Evolutionary conservation across 371 early-diverging fungal genomes (phyloP).

Genomic region (Rhizomucor miehei): DNA sequence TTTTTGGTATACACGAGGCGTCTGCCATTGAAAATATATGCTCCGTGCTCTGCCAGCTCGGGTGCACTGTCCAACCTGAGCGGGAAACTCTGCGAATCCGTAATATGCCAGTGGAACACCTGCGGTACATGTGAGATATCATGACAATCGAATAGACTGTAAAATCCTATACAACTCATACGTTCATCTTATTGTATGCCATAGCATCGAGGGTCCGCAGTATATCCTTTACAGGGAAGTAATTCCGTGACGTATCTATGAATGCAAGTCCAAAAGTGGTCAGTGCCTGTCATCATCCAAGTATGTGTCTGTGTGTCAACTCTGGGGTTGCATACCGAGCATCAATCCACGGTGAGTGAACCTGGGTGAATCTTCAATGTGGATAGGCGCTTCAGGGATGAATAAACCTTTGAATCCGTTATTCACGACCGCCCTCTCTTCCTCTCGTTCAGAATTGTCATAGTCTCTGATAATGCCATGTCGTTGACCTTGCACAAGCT

Average conservation of each 20-base stretch:
- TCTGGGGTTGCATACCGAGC: constrained; percentile 29
- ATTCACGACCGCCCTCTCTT: constrained; percentile 18
- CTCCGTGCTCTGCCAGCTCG: constrained; percentile 49
- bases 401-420: constrained; percentile 15
- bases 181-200: constrained; percentile 59
- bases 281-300: too few relatives aligned
- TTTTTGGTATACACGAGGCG: constrained; percentile 57
- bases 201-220: constrained; percentile 55
- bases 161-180: constrained; percentile 4
- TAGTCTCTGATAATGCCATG: constrained; percentile 12
- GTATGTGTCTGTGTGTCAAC: too few relatives aligned
- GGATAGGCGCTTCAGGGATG: constrained; percentile 57
- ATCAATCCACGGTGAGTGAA: constrained; percentile 74
- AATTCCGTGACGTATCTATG: constrained; percentile 76
- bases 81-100: constrained; percentile 71
- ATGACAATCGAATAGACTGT: background rate
- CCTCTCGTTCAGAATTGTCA: constrained; percentile 15
- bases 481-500: constrained; percentile 48
- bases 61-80: constrained; percentile 45
- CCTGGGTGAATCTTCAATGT: constrained; percentile 66
- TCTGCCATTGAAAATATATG: constrained; percentile 38
- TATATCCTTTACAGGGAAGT: constrained; percentile 60
- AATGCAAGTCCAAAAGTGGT: too few relatives aligned
- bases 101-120: constrained; percentile 79
- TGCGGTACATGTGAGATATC: constrained; percentile 5